Evolutionary conservation across 140 eudicot genomes (phyloP), one percentile per base, ranked within the genome.

Genomic region (Senecio squalidus): DNA sequence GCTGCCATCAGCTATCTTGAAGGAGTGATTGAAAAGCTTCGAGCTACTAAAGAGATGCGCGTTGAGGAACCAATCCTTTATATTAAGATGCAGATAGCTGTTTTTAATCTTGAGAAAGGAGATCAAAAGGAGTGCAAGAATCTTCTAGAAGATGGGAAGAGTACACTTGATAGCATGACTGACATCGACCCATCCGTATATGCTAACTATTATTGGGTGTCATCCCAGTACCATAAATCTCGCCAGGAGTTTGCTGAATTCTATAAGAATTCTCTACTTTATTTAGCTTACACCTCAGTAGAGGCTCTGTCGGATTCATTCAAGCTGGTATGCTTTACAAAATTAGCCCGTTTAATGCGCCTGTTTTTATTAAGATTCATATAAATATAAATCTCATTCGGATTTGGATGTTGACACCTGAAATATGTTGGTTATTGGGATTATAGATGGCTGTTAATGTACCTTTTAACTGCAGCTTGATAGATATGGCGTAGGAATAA

Each of bases 121-220:
- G 81, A 78, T 57, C 87, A 78, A 70, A 86, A 86, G 74, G 95
- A 78, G 71, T 82, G 97, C 82, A 85, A 83, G 74, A 85, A 86
- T 41, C 84, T 85, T 60, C 77, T 85, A 55, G 95, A 90, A 0
- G 90, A 82, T 73, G 95, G 95, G 47, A 90, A 90, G 72, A 80
- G 83, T 57, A 80, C 90, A 0, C 94, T 90, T 66, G 94, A 90
- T 62, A 83, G 95, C 75, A 90, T 90, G 95, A 90, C 97, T 15
- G 97, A 90, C 45, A 83, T 90, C 48, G 97, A 90, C 66, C 97
- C 97, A 8, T 82, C 97, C 4, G 97, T 90, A 1, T 83, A 90
- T 86, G 94, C 97, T 47, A 90, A 84, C 71, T 86, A 82, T 55
- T 90, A 83, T 68, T 91, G 98, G 98, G 85, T 86, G 63, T 78